A percentile compares a stretch with the other conserved stretches of the same genome.
Evolutionary conservation across 139 green algal species (phyloP).

Genomic region (Gonium pectorale): DNA sequence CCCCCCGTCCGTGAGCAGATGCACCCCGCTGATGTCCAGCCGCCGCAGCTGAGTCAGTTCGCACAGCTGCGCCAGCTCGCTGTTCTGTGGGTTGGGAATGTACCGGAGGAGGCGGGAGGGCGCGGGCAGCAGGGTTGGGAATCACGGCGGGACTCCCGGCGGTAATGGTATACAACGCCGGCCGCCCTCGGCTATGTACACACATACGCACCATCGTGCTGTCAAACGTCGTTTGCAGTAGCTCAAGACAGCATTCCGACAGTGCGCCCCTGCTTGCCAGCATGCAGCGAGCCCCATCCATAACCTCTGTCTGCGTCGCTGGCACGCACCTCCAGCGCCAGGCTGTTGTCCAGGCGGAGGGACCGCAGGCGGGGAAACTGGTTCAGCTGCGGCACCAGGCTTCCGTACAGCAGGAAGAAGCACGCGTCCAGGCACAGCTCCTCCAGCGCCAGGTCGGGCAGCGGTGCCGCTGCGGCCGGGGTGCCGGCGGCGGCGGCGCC

Average conservation of each 20-base stretch:
- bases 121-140: neutral
- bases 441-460: no score
- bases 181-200: no score
- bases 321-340: slow-evolving; percentile 42
- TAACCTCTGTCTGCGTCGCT: no score
- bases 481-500: no score
- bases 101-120: neutral
- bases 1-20: slow-evolving; percentile 36
- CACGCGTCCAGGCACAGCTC: slow-evolving; percentile 36
- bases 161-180: no score
- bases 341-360: slow-evolving; percentile 35
- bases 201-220: no score
- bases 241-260: neutral
- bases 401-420: slow-evolving; percentile 41
- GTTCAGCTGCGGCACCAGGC: slow-evolving; percentile 27
- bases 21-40: slow-evolving; percentile 4
- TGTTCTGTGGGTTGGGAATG: neutral
- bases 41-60: neutral
- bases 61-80: slow-evolving; percentile 27
- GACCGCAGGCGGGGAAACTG: slow-evolving; percentile 15
- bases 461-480: no score
- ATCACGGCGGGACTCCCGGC: no score
- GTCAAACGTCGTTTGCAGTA: no score
- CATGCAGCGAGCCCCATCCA: no score
- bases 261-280: no score